phyloP scores from a whole-genome alignment of 2,329 filamentous ascomycete genomes.

The Trematosphaeria pertusa region DNA sequence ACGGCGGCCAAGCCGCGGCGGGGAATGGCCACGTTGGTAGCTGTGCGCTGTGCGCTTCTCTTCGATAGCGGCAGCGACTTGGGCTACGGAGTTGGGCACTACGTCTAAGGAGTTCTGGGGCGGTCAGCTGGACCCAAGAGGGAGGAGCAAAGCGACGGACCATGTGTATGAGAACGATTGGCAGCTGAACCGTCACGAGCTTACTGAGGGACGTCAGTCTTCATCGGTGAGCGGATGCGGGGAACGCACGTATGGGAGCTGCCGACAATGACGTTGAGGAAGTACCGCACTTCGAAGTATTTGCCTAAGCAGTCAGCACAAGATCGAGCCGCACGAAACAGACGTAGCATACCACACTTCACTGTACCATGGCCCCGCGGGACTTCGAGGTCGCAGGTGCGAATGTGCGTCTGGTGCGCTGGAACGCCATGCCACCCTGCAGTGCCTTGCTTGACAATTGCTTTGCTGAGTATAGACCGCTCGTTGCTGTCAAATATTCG shows the following conservation, averaged over 20 bases:
- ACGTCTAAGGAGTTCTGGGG: constrained; percentile 61
- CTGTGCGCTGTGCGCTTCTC: constrained; percentile 51
- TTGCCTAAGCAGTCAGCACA: constrained; percentile 48
- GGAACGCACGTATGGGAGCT: constrained; percentile 50
- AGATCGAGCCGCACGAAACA: not conserved
- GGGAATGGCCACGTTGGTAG: constrained; percentile 28
- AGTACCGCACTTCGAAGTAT: constrained; percentile 64
- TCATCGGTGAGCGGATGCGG: not conserved
- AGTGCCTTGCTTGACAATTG: constrained; percentile 51
- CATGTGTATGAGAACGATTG: constrained; percentile 64
- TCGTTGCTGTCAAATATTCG: constrained; percentile 62
- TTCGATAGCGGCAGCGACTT: constrained; percentile 63
- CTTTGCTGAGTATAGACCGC: constrained; percentile 54
- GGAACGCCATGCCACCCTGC: constrained; percentile 57
- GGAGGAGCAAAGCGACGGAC: constrained; percentile 25
- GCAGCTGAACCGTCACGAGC: constrained; percentile 60
- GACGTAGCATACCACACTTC: constrained; percentile 51
- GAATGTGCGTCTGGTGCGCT: constrained; percentile 53
- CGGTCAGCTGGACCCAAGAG: constrained; percentile 13
- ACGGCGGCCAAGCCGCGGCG: constrained; percentile 39
- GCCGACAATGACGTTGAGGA: constrained; percentile 59
- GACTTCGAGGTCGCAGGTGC: constrained; percentile 58
- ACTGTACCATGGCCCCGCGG: constrained; percentile 60
- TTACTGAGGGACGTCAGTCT: constrained; percentile 47
- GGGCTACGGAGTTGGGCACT: constrained; percentile 61